These are phyloP conservation scores for Fragosphaeria purpurea DNA, from an alignment of 2,329 filamentous ascomycete genomes.

Conservation along the genomic window DNA sequence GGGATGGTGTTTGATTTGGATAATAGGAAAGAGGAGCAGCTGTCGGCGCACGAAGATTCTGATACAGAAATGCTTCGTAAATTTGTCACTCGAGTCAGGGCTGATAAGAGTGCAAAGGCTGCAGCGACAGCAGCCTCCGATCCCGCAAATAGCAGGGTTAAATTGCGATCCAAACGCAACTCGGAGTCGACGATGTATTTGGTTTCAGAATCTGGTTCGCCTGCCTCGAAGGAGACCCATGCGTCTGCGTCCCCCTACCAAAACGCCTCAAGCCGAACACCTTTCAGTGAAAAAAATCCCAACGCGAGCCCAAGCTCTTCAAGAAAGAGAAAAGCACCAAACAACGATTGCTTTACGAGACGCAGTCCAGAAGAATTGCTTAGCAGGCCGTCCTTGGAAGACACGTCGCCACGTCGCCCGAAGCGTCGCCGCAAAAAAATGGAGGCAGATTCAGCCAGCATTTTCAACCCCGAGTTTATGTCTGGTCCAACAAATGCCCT, in stretches of 20 bases:
- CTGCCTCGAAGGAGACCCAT: conserved; percentile 15
- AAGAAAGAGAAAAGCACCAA: conserved; percentile 26
- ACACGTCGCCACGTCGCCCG: conserved; percentile 17
- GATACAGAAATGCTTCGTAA: conserved; percentile 25
- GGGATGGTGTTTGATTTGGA: conserved; percentile 2
- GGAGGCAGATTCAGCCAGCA: conserved; percentile 17
- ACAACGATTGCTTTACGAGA: neutral
- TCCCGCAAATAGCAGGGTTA: neutral
- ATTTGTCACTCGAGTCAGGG: conserved; percentile 25
- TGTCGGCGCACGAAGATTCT: conserved; percentile 20
- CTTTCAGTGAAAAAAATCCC: conserved; percentile 24
- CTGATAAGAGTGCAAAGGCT: conserved; percentile 24
- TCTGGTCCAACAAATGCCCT: neutral
- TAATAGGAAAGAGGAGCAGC: neutral
- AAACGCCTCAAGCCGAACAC: conserved; percentile 14
- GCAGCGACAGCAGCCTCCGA: conserved; percentile 10
- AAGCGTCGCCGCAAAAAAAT: conserved; percentile 22
- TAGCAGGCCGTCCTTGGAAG: conserved; percentile 17
- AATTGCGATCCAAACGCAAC: conserved; percentile 15
- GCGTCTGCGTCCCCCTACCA: conserved; percentile 1
- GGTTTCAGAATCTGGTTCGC: conserved; percentile 21
- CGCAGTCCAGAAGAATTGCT: conserved; percentile 9
- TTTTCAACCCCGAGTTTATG: conserved; percentile 18
- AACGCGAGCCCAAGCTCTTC: conserved; percentile 28
- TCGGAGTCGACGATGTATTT: conserved; percentile 18